Percentiles rank a stretch among this genome's conserved stretches.
Evolutionary conservation across 371 early-diverging fungal species (phyloP).

Genomic region (Mucor circinelloides): DNA sequence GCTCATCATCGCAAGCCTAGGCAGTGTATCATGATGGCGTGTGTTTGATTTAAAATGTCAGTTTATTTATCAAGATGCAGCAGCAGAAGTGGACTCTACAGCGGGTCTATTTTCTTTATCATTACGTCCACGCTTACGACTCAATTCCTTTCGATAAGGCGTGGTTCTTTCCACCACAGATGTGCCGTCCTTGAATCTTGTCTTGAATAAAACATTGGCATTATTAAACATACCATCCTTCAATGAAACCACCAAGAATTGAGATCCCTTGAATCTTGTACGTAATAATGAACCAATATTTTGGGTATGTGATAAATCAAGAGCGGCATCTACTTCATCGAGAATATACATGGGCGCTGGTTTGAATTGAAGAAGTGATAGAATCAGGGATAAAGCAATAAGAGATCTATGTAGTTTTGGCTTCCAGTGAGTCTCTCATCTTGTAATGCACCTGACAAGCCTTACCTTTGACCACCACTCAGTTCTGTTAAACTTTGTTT

Average conservation of each 20-base stretch:
- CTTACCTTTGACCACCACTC: conserved; percentile 97
- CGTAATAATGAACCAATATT: conserved; percentile 98
- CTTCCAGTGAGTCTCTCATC: too few species aligned
- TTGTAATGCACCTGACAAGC: background rate
- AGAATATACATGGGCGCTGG: conserved; percentile 99
- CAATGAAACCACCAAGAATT: conserved; percentile 99
- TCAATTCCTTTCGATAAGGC: conserved; percentile 17
- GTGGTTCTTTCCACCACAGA: conserved; percentile 84
- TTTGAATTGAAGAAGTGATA: conserved; percentile 97
- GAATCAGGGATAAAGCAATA: conserved; percentile 96
- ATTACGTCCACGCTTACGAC: conserved; percentile 14
- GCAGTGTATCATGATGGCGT: too few species aligned
- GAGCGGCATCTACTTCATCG: conserved; percentile 99
- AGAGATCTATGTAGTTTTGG: conserved; percentile 64
- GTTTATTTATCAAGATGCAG: background rate
- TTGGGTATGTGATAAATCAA: conserved; percentile 99
- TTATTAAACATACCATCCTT: conserved; percentile 99
- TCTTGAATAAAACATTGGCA: conserved; percentile 97
- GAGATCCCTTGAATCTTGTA: conserved; percentile 96
- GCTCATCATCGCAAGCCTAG: too few species aligned
- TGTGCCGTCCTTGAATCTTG: conserved; percentile 96
- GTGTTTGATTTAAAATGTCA: background rate
- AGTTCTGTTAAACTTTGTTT: conserved; percentile 97
- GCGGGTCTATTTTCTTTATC: conserved; percentile 6
- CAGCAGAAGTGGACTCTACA: too few species aligned